phyloP scores from a whole-genome alignment of 768 basidiomycete species.

The Russula earlei region DNA sequence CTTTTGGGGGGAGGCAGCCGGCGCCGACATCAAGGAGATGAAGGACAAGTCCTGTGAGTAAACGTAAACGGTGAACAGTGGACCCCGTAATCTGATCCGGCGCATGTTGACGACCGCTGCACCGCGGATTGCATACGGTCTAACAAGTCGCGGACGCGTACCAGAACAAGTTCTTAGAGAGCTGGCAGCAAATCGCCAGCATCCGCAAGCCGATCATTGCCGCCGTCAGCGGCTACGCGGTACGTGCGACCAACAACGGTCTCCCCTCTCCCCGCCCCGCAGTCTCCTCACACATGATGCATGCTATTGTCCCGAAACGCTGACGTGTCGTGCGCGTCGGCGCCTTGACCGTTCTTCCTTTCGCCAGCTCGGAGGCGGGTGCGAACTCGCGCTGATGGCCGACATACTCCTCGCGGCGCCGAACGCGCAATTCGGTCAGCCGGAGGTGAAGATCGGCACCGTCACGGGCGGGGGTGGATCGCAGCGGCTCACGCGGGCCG shows the following conservation, averaged over 20 bases:
- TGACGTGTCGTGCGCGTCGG: not conserved
- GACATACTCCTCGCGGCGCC: conserved; percentile 91
- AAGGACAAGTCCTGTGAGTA: conserved; percentile 83
- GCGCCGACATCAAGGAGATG: conserved; percentile 99
- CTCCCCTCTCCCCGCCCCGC: not conserved
- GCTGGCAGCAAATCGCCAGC: conserved; percentile 66
- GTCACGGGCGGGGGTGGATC: conserved; percentile 95
- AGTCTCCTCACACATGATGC: too few relatives aligned
- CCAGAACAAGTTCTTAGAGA: conserved; percentile 72
- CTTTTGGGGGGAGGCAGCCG: conserved; percentile 40
- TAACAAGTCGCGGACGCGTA: conserved; percentile 78
- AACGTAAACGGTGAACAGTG: not conserved
- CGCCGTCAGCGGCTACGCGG: conserved; percentile 91
- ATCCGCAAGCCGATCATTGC: conserved; percentile 92
- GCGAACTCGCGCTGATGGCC: conserved; percentile 93
- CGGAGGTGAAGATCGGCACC: conserved; percentile 91
- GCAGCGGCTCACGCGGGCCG: conserved; percentile 73
- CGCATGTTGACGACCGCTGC: too few relatives aligned
- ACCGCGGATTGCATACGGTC: too few relatives aligned
- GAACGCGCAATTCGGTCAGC: conserved; percentile 88
- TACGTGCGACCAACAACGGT: conserved; percentile 55
- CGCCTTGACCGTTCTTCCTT: not conserved
- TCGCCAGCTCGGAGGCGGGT: conserved; percentile 85
- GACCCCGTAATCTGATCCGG: too few relatives aligned
- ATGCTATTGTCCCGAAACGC: not conserved